Percentiles rank a stretch among this genome's conserved stretches.
phyloP scores from a whole-genome alignment of 805 yeast genomes.

The Saccharomycopsis fibuligera region DNA sequence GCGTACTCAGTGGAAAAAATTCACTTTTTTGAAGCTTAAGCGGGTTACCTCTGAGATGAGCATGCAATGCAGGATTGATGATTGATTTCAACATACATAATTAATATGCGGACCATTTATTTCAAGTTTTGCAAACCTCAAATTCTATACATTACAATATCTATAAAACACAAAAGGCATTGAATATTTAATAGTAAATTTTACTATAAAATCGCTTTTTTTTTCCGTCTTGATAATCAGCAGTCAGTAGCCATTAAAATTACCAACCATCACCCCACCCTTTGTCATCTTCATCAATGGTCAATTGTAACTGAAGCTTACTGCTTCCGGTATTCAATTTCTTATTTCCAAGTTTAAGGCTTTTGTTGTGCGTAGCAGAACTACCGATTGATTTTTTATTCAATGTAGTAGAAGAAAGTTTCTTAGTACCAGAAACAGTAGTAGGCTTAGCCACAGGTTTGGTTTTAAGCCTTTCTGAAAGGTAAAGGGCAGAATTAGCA shows the following conservation, averaged over 20 bases:
- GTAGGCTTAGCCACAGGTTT: not conserved
- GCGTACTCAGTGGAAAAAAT: no score
- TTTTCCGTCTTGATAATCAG: no score
- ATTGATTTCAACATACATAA: not conserved
- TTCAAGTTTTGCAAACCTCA: no score
- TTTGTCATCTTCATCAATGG: constrained; percentile 31
- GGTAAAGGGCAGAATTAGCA: not conserved
- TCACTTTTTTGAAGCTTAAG: no score
- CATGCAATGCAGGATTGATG: no score
- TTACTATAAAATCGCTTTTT: no score
- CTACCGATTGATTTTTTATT: not conserved
- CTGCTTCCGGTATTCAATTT: constrained; percentile 7
- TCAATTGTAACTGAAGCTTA: constrained; percentile 29
- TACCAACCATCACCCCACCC: constrained; percentile 45
- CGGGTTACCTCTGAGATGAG: no score
- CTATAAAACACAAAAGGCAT: no score
- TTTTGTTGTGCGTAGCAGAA: not conserved
- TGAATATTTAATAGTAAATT: no score
- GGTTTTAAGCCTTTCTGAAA: not conserved
- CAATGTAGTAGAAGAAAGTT: not conserved
- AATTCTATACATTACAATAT: no score
- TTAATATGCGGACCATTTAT: no score
- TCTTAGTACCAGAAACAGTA: not conserved
- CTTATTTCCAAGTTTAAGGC: constrained; percentile 9
- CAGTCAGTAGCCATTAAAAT: not conserved